A percentile compares a stretch with the other conserved stretches of the same genome.
These are phyloP conservation scores for Fusarium proliferatum DNA, from an alignment of 2,329 filamentous ascomycete genomes.

Conservation along the genomic window DNA sequence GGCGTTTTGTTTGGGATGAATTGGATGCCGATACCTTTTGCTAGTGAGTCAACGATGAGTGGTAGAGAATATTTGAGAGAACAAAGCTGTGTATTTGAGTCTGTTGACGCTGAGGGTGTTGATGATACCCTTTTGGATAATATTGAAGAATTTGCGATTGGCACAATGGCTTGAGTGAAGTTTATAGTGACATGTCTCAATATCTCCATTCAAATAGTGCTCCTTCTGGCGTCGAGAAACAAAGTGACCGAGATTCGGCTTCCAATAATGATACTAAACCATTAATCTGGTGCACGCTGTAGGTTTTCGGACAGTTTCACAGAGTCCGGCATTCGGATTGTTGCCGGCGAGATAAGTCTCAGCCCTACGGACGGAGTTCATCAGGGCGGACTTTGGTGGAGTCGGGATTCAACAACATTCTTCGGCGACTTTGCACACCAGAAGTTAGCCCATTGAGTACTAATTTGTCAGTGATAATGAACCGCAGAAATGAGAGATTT, in stretches of 20 bases:
- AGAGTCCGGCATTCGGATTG: not conserved
- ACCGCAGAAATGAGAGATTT: not conserved
- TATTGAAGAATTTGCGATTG: not conserved
- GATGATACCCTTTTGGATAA: not conserved
- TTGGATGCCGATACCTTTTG: conserved; percentile 20
- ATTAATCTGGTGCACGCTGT: rapidly evolving
- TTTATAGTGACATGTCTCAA: too few relatives aligned
- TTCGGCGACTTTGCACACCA: not conserved
- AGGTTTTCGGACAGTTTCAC: not conserved
- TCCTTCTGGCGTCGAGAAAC: rapidly evolving
- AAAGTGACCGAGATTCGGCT: not conserved
- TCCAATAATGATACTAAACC: rapidly evolving
- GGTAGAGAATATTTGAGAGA: not conserved
- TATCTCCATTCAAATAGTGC: not conserved
- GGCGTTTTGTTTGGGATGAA: conserved; percentile 22
- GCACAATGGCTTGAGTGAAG: not conserved
- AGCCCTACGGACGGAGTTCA: not conserved
- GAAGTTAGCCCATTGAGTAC: not conserved
- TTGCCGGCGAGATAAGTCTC: not conserved
- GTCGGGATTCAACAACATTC: not conserved
- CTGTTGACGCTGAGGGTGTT: not conserved
- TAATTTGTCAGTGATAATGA: not conserved
- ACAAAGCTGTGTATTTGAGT: too few relatives aligned
- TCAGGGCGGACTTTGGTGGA: not conserved
- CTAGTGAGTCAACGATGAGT: not conserved